phyloP scores from a whole-genome alignment of 352 stramenopile species.

The Phytophthora sojae region DNA sequence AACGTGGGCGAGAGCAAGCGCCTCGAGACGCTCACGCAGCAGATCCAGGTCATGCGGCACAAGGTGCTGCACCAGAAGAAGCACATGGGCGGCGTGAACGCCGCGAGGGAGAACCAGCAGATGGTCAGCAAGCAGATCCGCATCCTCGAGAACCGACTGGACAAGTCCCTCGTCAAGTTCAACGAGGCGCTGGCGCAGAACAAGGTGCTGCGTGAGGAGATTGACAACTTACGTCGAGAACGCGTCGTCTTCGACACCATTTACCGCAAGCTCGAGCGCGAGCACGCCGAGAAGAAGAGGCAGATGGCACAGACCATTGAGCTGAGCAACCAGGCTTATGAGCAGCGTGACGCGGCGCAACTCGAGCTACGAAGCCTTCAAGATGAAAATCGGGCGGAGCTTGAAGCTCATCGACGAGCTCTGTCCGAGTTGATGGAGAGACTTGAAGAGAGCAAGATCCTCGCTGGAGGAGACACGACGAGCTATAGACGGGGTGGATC shows the following conservation, averaged over 20 bases:
- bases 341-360: conserved; percentile 95
- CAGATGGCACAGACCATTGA: conserved; percentile 97
- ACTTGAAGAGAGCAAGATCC: conserved; percentile 65
- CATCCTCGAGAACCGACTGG: conserved; percentile 97
- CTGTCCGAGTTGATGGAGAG: conserved; percentile 67
- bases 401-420: conserved; percentile 66
- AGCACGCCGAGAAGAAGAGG: conserved; percentile 96
- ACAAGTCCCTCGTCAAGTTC: conserved; percentile 98
- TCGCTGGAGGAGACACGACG: conserved; percentile 42
- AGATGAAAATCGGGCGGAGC: conserved; percentile 91
- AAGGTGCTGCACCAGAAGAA: conserved; percentile 92
- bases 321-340: conserved; percentile 94
- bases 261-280: conserved; percentile 91
- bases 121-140: conserved; percentile 97
- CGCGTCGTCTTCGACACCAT: conserved; percentile 96
- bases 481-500: conserved; percentile 39
- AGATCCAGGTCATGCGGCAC: conserved; percentile 87
- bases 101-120: conserved; percentile 94
- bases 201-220: conserved; percentile 92
- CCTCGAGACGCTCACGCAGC: conserved; percentile 88
- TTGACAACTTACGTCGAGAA: conserved; percentile 94
- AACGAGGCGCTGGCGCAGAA: conserved; percentile 96
- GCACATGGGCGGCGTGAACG: conserved; percentile 97
- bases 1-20: conserved; percentile 88
- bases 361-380: conserved; percentile 93